phyloP scores from a whole-genome alignment of 768 basidiomycete genomes.

The Calvatia gigantea region DNA sequence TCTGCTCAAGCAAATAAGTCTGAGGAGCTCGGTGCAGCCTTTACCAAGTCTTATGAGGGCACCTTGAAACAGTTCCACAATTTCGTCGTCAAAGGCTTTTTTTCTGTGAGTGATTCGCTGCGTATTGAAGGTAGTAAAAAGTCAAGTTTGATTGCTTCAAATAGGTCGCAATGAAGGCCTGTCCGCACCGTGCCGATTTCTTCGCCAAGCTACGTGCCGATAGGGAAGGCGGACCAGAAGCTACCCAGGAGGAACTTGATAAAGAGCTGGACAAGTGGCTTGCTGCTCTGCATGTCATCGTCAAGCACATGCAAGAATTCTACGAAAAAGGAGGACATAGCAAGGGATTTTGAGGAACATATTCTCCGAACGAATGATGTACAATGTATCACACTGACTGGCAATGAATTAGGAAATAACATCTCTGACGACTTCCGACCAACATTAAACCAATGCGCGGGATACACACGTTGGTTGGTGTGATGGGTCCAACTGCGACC shows the following conservation, averaged over 20 bases:
- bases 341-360: slow-evolving; percentile 38
- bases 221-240: slow-evolving; percentile 45
- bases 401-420: neutral
- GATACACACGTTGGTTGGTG: no score
- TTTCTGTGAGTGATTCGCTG: slow-evolving; percentile 39
- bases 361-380: neutral
- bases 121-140: neutral
- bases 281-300: slow-evolving; percentile 52
- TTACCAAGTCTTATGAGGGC: slow-evolving; percentile 74
- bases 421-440: no score
- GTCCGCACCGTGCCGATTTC: slow-evolving; percentile 66
- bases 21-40: slow-evolving; percentile 67
- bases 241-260: slow-evolving; percentile 46
- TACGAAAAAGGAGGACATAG: slow-evolving; percentile 59
- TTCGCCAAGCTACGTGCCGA: slow-evolving; percentile 65
- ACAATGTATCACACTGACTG: neutral
- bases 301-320: slow-evolving; percentile 52
- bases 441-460: no score
- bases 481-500: no score
- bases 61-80: slow-evolving; percentile 87
- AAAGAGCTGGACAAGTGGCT: slow-evolving; percentile 66
- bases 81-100: slow-evolving; percentile 65
- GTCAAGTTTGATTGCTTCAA: slow-evolving; percentile 1
- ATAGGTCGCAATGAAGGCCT: slow-evolving; percentile 62
- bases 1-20: slow-evolving; percentile 61